Evolutionary conservation across 108 stramenopile species (phyloP).

Genomic region (Nitzschia sp.): DNA sequence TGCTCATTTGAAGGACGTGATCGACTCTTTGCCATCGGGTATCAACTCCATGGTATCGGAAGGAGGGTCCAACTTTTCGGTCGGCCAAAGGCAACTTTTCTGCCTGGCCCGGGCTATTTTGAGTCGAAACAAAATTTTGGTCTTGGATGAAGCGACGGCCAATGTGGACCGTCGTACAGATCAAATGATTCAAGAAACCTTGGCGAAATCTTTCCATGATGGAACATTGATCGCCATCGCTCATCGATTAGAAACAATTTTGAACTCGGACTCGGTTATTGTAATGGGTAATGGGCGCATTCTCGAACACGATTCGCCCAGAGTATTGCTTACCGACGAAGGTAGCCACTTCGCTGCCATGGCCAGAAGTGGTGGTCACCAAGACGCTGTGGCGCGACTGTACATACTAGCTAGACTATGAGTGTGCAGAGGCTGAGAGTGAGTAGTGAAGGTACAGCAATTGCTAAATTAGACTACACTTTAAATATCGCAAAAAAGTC

Average conservation of each 20-base stretch:
- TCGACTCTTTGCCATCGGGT: conserved; percentile 56
- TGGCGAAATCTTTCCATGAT: conserved; percentile 61
- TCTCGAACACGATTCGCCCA: conserved; percentile 87
- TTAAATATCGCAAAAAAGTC: not conserved
- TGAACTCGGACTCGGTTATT: conserved; percentile 87
- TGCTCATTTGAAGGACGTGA: conserved; percentile 67
- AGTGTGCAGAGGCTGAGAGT: too few relatives aligned
- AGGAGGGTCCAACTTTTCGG: conserved; percentile 89
- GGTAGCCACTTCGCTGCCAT: not conserved
- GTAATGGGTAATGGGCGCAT: conserved; percentile 90
- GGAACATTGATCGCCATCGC: conserved; percentile 93
- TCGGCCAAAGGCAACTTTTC: conserved; percentile 93
- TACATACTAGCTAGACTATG: too few relatives aligned
- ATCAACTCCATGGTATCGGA: conserved; percentile 80
- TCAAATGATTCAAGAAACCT: conserved; percentile 79
- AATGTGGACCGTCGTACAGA: conserved; percentile 88
- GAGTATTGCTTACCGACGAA: conserved; percentile 53
- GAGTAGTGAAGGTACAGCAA: too few relatives aligned
- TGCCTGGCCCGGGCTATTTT: conserved; percentile 94
- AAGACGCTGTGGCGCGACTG: too few relatives aligned
- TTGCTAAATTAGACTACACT: too few relatives aligned
- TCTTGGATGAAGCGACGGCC: conserved; percentile 93
- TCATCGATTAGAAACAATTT: conserved; percentile 92
- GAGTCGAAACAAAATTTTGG: conserved; percentile 72
- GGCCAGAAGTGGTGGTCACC: not conserved